Evolutionary conservation across 331 rosid species (phyloP).

Genomic region (Cydonia oblonga): DNA sequence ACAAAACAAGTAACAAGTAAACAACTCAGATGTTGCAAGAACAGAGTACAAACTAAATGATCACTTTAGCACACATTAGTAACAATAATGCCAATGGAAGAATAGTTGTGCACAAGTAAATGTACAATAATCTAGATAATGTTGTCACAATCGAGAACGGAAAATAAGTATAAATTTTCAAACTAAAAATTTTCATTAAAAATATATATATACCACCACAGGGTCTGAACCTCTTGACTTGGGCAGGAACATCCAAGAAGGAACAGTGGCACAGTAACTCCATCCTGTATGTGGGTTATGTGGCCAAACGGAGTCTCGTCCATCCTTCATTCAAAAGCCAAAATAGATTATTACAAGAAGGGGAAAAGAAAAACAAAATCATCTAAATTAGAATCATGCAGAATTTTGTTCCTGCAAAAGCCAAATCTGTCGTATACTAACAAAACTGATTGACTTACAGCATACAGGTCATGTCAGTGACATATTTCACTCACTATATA

Average conservation of each 20-base stretch:
- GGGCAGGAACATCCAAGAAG: constrained; percentile 59
- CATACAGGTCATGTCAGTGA: neutral
- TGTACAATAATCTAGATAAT: neutral
- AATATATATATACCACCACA: constrained; percentile 32
- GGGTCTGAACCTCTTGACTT: constrained; percentile 52
- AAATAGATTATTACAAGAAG: neutral
- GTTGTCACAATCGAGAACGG: neutral
- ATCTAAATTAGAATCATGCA: neutral
- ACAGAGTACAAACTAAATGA: neutral
- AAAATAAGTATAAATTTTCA: neutral
- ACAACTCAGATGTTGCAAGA: neutral
- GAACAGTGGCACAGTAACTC: constrained; percentile 66
- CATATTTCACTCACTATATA: neutral
- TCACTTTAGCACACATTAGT: neutral
- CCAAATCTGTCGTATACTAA: neutral
- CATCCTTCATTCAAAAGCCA: constrained; percentile 33
- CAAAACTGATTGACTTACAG: neutral
- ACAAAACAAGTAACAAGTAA: neutral
- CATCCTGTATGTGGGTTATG: constrained; percentile 56
- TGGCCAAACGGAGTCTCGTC: constrained; percentile 63
- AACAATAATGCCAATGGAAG: neutral
- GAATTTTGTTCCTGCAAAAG: neutral
- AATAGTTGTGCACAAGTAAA: neutral
- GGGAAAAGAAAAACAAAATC: neutral
- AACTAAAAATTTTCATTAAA: neutral